Base-by-base conservation (phyloP, 2,329 filamentous ascomycete species). In the Pseudohalonectria lignicola region DNA sequence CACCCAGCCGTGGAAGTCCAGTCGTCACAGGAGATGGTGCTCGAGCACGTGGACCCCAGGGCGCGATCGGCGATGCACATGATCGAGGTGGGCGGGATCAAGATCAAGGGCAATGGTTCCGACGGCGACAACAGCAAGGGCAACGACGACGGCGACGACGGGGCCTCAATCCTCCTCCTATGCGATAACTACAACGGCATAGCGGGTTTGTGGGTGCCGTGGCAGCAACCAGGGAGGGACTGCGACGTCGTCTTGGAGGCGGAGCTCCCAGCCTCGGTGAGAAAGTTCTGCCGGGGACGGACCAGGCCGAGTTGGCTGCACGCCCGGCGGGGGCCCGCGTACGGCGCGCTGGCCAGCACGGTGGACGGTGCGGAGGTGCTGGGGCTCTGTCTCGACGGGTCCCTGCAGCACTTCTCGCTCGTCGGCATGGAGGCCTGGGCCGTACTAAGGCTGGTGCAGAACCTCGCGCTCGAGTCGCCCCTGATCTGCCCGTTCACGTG, bases 401-500 rank as follows among this genome's bases (percentile, higher is more conserved):
- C 79, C 0, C 50, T 88, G 18, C 74, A 75, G 44, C 74, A 82
- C 40, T 81, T 95, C 48, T 72, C 72, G 1, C 60, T 88, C 12
- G 60, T 96, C 1, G 62, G 68, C 9, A 50, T 70, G 15, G 57
- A 71, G 2, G 70, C 79, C 7, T 83, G 81, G 74, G 67, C 69
- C 6, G 64, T 94, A 4, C 65, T 96, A 5, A 70, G 71, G 41
- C 76, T 90, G 44, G 53, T 95, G 2, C 80, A 93, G 50, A 80
- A 82, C 41, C 54, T 93, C 34, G 76, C 74, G 20, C 55, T 68
- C 34, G 54, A 58, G 19, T 70, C 67, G 19, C 49, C 55, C 6
- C 45, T 52, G 4, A 55, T 77, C 11, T 76, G 66, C 41, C 69
- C 73, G 3, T 74, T 72, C 43, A 55, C 55, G 3, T 40, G 43